phyloP scores from a whole-genome alignment of 2,329 filamentous ascomycete species.

The Epichloe festucae region DNA sequence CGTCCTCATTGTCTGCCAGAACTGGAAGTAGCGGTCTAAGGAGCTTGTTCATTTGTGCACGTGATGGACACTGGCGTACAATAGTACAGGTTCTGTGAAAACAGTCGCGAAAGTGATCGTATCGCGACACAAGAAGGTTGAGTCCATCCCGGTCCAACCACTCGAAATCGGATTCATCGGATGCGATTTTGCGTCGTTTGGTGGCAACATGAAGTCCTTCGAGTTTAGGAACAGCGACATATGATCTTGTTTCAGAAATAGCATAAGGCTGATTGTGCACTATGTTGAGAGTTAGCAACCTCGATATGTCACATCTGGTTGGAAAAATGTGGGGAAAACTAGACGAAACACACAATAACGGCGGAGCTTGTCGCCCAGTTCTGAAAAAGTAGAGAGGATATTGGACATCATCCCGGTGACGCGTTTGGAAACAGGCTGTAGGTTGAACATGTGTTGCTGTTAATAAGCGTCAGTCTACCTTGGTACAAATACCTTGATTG shows the following conservation, averaged over 20 bases:
- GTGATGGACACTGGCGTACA: conserved; percentile 8
- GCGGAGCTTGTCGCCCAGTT: conserved; percentile 14
- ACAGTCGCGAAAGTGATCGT: conserved; percentile 11
- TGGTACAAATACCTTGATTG: not conserved
- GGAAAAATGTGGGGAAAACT: not conserved
- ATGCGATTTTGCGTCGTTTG: conserved; percentile 16
- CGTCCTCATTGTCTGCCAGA: conserved; percentile 11
- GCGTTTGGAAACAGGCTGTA: conserved; percentile 9
- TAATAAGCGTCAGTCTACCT: not conserved
- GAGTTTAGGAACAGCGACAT: conserved; percentile 4
- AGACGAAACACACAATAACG: conserved; percentile 11
- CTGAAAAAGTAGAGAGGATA: conserved; percentile 14
- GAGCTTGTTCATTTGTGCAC: conserved; percentile 14
- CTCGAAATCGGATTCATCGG: conserved; percentile 9
- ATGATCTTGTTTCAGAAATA: conserved; percentile 14
- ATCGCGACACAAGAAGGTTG: conserved; percentile 11
- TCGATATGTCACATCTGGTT: not conserved
- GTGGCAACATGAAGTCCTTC: conserved; percentile 11
- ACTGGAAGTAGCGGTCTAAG: conserved; percentile 11
- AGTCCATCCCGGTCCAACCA: conserved; percentile 16
- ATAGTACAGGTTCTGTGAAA: conserved; percentile 12
- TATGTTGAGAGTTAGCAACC: not conserved
- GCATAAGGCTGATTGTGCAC: conserved; percentile 11
- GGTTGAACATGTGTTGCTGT: conserved; percentile 13
- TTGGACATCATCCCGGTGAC: conserved; percentile 18